phyloP scores from a whole-genome alignment of 192 early-diverging fungal genomes.

The Podila verticillata region DNA sequence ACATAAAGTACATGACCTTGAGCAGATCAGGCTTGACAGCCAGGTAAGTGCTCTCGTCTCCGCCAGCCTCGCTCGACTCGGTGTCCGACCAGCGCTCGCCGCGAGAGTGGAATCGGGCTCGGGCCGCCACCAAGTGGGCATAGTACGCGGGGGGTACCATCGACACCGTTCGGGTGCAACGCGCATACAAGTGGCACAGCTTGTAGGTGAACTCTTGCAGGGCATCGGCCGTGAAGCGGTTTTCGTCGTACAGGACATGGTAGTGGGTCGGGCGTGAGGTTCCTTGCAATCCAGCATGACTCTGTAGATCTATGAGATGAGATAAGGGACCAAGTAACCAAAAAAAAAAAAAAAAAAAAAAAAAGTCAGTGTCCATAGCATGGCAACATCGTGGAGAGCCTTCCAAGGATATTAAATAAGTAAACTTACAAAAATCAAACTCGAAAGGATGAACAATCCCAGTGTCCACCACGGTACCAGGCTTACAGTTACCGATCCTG shows the following conservation, averaged over 20 bases:
- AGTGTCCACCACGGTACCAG: slow-evolving; percentile 85
- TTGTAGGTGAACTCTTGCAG: slow-evolving; percentile 91
- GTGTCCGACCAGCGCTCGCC: slow-evolving; percentile 67
- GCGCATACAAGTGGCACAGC: slow-evolving; percentile 92
- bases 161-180: slow-evolving; percentile 88
- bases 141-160: slow-evolving; percentile 93
- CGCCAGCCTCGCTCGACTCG: slow-evolving; percentile 18
- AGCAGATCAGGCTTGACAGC: slow-evolving; percentile 47
- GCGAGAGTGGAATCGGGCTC: slow-evolving; percentile 85
- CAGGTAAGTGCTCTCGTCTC: slow-evolving; percentile 25
- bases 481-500: slow-evolving; percentile 79
- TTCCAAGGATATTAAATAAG: neutral
- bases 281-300: slow-evolving; percentile 93
- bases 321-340: neutral
- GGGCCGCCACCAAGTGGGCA: slow-evolving; percentile 88
- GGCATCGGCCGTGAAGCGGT: slow-evolving; percentile 77
- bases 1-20: slow-evolving; percentile 42
- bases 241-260: slow-evolving; percentile 91
- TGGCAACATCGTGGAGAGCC: neutral
- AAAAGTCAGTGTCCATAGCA: neutral
- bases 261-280: slow-evolving; percentile 96
- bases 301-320: slow-evolving; percentile 67
- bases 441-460: slow-evolving; percentile 80
- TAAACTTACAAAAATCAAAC: slow-evolving; percentile 81
- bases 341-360: neutral